phyloP scores from a whole-genome alignment of 1,284 basidiomycete genomes.

The Rhodofomes roseus region DNA sequence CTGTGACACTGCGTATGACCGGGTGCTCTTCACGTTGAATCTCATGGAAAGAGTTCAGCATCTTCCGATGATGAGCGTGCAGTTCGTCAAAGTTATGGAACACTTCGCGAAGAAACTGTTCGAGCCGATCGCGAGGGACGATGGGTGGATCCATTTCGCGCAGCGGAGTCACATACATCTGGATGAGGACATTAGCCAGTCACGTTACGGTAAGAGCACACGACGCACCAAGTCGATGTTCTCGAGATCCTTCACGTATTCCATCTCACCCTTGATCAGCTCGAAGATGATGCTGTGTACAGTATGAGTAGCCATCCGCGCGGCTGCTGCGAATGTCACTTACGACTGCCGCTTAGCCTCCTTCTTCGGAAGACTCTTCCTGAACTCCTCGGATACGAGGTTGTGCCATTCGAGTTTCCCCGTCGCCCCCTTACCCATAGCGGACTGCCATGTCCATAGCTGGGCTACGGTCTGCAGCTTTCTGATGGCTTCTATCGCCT shows the following conservation, averaged over 20 bases:
- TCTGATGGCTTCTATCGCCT: slow-evolving; percentile 75
- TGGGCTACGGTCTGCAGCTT: slow-evolving; percentile 75
- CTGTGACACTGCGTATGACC: slow-evolving; percentile 78
- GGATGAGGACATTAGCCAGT: neutral
- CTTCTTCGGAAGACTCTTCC: slow-evolving; percentile 63
- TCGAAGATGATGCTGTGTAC: slow-evolving; percentile 82
- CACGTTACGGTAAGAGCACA: slow-evolving; percentile 7
- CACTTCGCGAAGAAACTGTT: slow-evolving; percentile 84
- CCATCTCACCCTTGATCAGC: slow-evolving; percentile 94
- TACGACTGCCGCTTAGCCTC: slow-evolving; percentile 88
- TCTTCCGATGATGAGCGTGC: slow-evolving; percentile 63
- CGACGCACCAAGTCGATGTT: slow-evolving; percentile 73
- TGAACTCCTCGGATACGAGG: slow-evolving; percentile 69
- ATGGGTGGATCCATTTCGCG: slow-evolving; percentile 74
- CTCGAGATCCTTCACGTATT: slow-evolving; percentile 91
- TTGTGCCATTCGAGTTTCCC: slow-evolving; percentile 87
- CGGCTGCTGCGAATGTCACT: slow-evolving; percentile 28
- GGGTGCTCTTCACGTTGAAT: slow-evolving; percentile 92
- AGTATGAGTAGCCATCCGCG: neutral
- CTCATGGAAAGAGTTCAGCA: slow-evolving; percentile 80
- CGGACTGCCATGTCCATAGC: slow-evolving; percentile 81
- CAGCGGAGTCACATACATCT: slow-evolving; percentile 80
- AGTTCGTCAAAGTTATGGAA: slow-evolving; percentile 91
- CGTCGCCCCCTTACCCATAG: slow-evolving; percentile 74
- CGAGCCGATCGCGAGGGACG: slow-evolving; percentile 68